Evolutionary conservation across 192 early-diverging fungal genomes (phyloP).

Genomic region (Coemansia sp.): DNA sequence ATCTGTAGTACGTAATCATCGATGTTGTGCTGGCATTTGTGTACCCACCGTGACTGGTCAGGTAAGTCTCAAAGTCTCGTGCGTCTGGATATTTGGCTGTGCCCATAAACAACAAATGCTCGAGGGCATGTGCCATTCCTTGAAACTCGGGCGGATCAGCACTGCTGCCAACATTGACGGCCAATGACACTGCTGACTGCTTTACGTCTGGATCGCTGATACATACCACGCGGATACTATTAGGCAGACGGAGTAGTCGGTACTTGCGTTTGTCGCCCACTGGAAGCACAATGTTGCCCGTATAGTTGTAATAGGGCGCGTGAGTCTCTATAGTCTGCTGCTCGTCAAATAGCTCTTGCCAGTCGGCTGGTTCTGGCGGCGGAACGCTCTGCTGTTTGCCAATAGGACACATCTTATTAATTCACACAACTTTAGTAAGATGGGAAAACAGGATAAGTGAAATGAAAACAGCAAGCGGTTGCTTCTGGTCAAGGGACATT

Average conservation of each 20-base stretch:
- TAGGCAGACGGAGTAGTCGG: slow-evolving; percentile 56
- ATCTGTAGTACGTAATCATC: slow-evolving; percentile 22
- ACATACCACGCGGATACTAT: slow-evolving; percentile 59
- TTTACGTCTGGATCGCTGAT: slow-evolving; percentile 56
- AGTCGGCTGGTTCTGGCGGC: neutral
- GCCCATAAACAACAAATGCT: slow-evolving; percentile 72
- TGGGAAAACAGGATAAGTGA: neutral
- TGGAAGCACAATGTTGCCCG: slow-evolving; percentile 1
- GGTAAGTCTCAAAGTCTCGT: slow-evolving; percentile 57
- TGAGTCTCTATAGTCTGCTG: neutral
- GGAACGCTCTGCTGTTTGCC: neutral
- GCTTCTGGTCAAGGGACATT: too few relatives aligned
- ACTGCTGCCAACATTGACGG: slow-evolving; percentile 62
- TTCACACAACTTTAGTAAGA: neutral
- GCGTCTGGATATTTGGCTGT: slow-evolving; percentile 67
- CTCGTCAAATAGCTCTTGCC: neutral
- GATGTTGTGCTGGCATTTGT: slow-evolving; percentile 28
- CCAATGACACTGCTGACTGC: slow-evolving; percentile 60
- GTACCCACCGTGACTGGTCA: slow-evolving; percentile 22
- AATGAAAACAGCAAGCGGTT: too few relatives aligned
- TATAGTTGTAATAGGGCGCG: slow-evolving; percentile 3
- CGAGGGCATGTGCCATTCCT: slow-evolving; percentile 71
- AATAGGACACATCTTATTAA: neutral
- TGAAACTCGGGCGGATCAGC: slow-evolving; percentile 60
- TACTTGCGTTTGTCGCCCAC: slow-evolving; percentile 26